Base-by-base conservation (phyloP, 441 rosid species). In the Syzygium malaccense region DNA sequence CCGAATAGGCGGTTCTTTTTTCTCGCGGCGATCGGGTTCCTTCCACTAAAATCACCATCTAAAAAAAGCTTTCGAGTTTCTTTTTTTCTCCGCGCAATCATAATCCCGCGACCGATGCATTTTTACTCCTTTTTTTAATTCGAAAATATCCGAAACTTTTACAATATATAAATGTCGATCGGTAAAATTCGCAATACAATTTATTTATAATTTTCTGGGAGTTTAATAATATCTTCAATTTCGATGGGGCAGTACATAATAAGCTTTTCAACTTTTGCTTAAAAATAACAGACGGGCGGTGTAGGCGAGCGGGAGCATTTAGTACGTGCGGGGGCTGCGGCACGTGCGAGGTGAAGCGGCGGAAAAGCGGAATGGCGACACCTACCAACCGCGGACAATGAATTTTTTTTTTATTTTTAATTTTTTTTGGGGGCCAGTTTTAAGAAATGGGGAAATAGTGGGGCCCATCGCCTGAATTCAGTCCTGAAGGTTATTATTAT, bases 21-120 rank as follows among this genome's bases (percentile, higher is more conserved):
- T 7, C 6, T 14, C 2, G 1, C 2, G 18, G 4, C 3, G 33
- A 9, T 19, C 13, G 8, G 8, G 4, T 32, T 30, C 8, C 23
- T 71, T 71, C 4, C 8, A 33, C 4, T 9, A 71, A 71, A 37
- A 20, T 71, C 1, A 8, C 14, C 14, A 33, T n/a, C 30, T 58
- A 14, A 5, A n/a, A n/a, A 12, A 58, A 2, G 45, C 41, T 66
- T 37, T 32, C 2, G 8, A 8, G 19, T 64, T 10, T 64, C 30
- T 64, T 64, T 30, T 0, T 68, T 68, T 11, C 13, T 5, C 14
- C 33, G 1, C 8, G 45, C 5, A 68, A 19, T 68, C 4, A 0
- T 68, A 18, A 20, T 68, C 12, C 11, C 10, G 4, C 17, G 23
- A 20, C 4, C 7, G 78, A 5, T 14, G 9, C 48, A 5, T 33